These are phyloP conservation scores for Hypoxylon trugodes DNA, from an alignment of 495 filamentous ascomycete genomes.

Conservation along the genomic window DNA sequence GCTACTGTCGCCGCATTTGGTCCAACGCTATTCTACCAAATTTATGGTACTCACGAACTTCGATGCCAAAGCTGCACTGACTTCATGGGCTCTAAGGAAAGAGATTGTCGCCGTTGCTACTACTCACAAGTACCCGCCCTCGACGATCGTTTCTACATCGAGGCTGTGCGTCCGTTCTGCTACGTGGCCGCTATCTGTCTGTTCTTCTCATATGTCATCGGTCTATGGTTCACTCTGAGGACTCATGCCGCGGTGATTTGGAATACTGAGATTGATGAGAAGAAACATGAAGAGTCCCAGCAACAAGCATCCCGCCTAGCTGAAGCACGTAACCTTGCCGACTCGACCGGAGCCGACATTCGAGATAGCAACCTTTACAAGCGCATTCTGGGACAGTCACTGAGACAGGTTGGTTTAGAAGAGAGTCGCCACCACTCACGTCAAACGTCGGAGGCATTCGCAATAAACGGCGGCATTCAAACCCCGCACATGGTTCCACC, in stretches of 20 bases:
- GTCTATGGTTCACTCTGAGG: slow-evolving; percentile 93
- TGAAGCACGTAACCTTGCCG: slow-evolving; percentile 53
- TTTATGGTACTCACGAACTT: slow-evolving; percentile 96
- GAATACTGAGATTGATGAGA: slow-evolving; percentile 87
- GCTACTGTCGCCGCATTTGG: slow-evolving; percentile 97
- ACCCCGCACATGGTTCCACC: slow-evolving; percentile 78
- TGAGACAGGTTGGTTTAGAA: slow-evolving; percentile 77
- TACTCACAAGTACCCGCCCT: slow-evolving; percentile 90
- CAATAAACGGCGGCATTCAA: slow-evolving; percentile 46
- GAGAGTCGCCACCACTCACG: slow-evolving; percentile 54
- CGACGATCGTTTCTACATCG: slow-evolving; percentile 83
- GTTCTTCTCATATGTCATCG: slow-evolving; percentile 93
- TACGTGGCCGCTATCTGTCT: slow-evolving; percentile 85
- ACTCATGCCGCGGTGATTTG: slow-evolving; percentile 98
- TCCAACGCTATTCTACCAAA: slow-evolving; percentile 98
- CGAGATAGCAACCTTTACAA: slow-evolving; percentile 92
- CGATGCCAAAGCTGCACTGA: slow-evolving; percentile 79
- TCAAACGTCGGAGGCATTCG: slow-evolving; percentile 50
- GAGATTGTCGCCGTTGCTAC: slow-evolving; percentile 90
- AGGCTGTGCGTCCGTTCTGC: slow-evolving; percentile 92
- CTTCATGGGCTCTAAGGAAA: slow-evolving; percentile 48
- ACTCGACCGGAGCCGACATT: slow-evolving; percentile 61
- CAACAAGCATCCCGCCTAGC: slow-evolving; percentile 47
- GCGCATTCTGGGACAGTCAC: slow-evolving; percentile 87
- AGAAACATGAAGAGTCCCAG: slow-evolving; percentile 65